A percentile compares a stretch with the other conserved stretches of the same genome.
These are phyloP conservation scores for Epichloe elymi DNA, from an alignment of 2,329 filamentous ascomycete species.

Conservation along the genomic window DNA sequence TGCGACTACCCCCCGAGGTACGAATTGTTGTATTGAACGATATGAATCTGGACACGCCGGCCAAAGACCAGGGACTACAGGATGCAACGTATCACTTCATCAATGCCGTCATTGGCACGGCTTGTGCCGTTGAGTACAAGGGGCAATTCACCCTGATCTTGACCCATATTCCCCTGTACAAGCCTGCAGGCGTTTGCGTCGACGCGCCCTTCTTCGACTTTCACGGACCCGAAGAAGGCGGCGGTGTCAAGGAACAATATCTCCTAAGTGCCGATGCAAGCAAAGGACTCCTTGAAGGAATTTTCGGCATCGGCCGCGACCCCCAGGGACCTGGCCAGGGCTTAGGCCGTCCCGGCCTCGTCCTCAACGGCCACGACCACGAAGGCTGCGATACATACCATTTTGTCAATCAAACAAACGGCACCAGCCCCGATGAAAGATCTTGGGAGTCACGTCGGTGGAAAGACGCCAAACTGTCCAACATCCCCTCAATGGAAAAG, in stretches of 20 bases:
- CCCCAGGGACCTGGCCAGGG: constrained; percentile 44
- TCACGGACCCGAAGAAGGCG: constrained; percentile 49
- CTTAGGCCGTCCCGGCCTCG: constrained; percentile 57
- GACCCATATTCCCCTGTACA: constrained; percentile 86
- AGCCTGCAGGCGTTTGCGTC: constrained; percentile 66
- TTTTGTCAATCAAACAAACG: constrained; percentile 53
- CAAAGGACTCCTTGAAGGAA: constrained; percentile 64
- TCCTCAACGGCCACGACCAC: constrained; percentile 91
- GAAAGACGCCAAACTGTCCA: constrained; percentile 27
- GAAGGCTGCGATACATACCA: constrained; percentile 87
- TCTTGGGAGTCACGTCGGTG: constrained; percentile 39
- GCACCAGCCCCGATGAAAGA: constrained; percentile 24
- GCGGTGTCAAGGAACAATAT: constrained; percentile 80
- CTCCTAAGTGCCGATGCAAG: constrained; percentile 64
- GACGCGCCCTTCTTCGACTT: constrained; percentile 78
- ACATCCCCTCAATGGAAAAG: constrained; percentile 27
- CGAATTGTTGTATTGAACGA: constrained; percentile 80
- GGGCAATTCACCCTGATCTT: constrained; percentile 70
- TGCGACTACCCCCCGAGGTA: constrained; percentile 50
- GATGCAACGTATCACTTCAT: constrained; percentile 66
- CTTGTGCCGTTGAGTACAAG: constrained; percentile 44
- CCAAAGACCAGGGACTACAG: constrained; percentile 52
- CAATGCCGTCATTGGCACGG: constrained; percentile 51
- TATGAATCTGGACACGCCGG: constrained; percentile 85
- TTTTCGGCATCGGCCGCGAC: constrained; percentile 65